phyloP scores from a whole-genome alignment of 805 yeast genomes.

The Candida michaelii region DNA sequence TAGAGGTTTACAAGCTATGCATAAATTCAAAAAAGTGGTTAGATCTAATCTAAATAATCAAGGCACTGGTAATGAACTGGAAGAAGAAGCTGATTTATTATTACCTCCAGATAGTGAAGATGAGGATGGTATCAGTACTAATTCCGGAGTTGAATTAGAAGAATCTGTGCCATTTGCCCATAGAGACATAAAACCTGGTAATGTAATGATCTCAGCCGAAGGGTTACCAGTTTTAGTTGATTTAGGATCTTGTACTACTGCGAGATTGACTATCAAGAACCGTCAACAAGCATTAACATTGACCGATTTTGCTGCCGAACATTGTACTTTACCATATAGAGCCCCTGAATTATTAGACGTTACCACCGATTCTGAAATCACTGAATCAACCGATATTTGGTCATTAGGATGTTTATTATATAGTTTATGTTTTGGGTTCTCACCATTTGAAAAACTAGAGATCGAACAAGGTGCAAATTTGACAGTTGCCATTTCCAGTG shows the following conservation, averaged over 20 bases:
- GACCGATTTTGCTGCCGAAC: slow-evolving; percentile 80
- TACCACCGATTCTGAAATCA: slow-evolving; percentile 59
- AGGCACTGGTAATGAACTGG: slow-evolving; percentile 17
- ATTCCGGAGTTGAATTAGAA: slow-evolving; percentile 39
- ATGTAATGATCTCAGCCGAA: slow-evolving; percentile 73
- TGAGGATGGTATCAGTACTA: slow-evolving; percentile 20
- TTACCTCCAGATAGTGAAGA: slow-evolving; percentile 23
- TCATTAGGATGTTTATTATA: slow-evolving; percentile 84
- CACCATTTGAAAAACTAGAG: slow-evolving; percentile 88
- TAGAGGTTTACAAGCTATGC: slow-evolving; percentile 75
- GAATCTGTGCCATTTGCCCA: slow-evolving; percentile 76
- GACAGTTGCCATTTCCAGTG: slow-evolving; percentile 70
- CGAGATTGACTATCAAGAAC: slow-evolving; percentile 52
- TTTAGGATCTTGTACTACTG: slow-evolving; percentile 74
- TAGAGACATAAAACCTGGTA: slow-evolving; percentile 86
- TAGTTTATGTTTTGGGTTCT: slow-evolving; percentile 70
- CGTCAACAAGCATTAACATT: slow-evolving; percentile 72
- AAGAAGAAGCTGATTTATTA: slow-evolving; percentile 26
- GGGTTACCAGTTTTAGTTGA: slow-evolving; percentile 81
- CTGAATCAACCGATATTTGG: slow-evolving; percentile 87
- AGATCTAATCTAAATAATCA: background rate
- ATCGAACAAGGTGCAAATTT: slow-evolving; percentile 79
- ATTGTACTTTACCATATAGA: slow-evolving; percentile 81
- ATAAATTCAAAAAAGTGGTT: slow-evolving; percentile 46
- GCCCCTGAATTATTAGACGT: slow-evolving; percentile 91